Evolutionary conservation across 2,329 filamentous ascomycete species (phyloP), one percentile per base, ranked within the genome.

Genomic region (Cladosporium sphaerospermum): DNA sequence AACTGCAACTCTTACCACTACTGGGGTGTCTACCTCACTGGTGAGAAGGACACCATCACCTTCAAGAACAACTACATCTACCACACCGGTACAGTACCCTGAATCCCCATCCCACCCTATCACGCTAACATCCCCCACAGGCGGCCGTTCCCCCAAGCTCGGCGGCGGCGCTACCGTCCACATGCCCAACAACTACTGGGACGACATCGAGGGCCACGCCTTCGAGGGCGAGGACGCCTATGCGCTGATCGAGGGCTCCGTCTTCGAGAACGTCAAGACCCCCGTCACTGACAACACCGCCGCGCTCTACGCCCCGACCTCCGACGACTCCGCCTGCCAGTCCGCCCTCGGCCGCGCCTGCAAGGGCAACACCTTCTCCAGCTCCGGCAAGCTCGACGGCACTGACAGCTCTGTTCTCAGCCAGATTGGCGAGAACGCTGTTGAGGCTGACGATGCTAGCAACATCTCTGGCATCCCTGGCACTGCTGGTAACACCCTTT

Each of bases 81-180:
- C 73, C 73, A 80, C 67, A 77, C 76, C 50, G 18, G 39, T 36
- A 36, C 16, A 34, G 33, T 76, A 73, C 10, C 80, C 80, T 53
- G 78, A 80, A 50, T 70, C 71, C 11, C 81, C 80, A 60, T 82
- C 83, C 71, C 71, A 83, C 18, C 70, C 67, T 53, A 73, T 71
- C 14, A 78, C 78, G 64, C 79, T 79, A 52, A 73, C 80, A 42
- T 69, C 83, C 50, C 81, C 83, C 67, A 77, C 76, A 39, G 77
- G 81, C 64, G 83, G 82, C 76, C 83, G 83, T 74, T 81, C 78
- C 74, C 82, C 74, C 70, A 73, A 79, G 64, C 70, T 82, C n/a
- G 69, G 67, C 51, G 73, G 71, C 14, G 78, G 78, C 64, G 79
- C 78, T 54, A 74, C 79, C 43, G 69, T 82, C 49, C 80, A 82